Evolutionary conservation across 1,284 basidiomycete genomes (phyloP), one percentile per base, ranked within the genome.

Genomic region (Cerioporus squamosus): DNA sequence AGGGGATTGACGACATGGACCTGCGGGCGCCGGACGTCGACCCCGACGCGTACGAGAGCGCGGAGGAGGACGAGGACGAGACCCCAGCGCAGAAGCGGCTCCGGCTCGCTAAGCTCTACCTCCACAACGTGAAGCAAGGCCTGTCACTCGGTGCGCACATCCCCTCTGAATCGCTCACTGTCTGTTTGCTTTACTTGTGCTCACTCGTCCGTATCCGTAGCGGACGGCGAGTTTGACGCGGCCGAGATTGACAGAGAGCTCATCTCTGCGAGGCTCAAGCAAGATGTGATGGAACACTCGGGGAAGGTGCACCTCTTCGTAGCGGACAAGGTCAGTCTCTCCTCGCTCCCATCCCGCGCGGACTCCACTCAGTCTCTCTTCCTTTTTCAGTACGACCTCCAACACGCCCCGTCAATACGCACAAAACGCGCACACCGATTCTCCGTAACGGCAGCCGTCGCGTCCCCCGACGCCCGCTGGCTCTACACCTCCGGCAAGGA

Each of bases 11-110:
- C 67, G 88, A 91, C 72, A 81, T 95, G 79, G 91, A 95, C 70
- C 76, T 95, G 57, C 77, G 84, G 44, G 84, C 76, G 14, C 77
- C 79, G 20, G 87, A 88, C 52, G 79, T 82, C 2, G 84, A 85
- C 59, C 76, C 76, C 18, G 80, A 78, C 53, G 70, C 70, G 44
- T 74, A 74, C 23, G 81, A 80, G 45, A 90, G 87, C 68, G 87
- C 81, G 5, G 93, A 94, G 51, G 94, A 95, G 67, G 88, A 94
- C 64, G 84, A 88, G 61, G 83, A 90, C 65, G 94, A 99, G 79
- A 98, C 96, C 1, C 94, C 95, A 0, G 95, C 95, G 0, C 90
- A 97, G 80, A 98, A 99, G 75, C 79, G 97, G 57, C 80, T 99
- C 12, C 79, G 97, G 57, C 77, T 99, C 24, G 96, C 97, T 3